phyloP scores from a whole-genome alignment of 495 filamentous ascomycete species.

The Letharia columbiana region DNA sequence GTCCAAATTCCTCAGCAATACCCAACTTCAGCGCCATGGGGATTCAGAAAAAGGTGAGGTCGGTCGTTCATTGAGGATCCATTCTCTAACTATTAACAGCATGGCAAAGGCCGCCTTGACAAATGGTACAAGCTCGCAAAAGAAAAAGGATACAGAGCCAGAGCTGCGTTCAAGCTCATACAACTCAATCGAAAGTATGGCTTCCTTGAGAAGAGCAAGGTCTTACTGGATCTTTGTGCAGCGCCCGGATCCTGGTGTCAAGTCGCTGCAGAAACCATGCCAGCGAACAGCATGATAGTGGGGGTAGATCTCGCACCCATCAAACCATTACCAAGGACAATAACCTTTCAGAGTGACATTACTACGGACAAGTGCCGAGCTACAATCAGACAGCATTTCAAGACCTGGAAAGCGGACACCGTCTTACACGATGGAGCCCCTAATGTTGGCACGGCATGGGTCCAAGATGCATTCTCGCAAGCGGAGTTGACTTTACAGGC shows the following conservation, averaged over 20 bases:
- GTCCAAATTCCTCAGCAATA: neutral
- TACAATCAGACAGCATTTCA: slow-evolving; percentile 83
- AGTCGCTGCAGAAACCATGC: slow-evolving; percentile 94
- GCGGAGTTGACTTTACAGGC: slow-evolving; percentile 89
- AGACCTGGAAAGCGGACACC: slow-evolving; percentile 94
- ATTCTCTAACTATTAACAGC: slow-evolving; percentile 35
- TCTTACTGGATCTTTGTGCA: slow-evolving; percentile 92
- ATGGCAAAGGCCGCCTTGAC: slow-evolving; percentile 97
- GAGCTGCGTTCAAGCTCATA: slow-evolving; percentile 96
- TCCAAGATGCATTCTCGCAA: slow-evolving; percentile 97
- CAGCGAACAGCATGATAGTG: slow-evolving; percentile 77
- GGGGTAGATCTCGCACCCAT: slow-evolving; percentile 94
- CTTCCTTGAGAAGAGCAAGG: slow-evolving; percentile 93
- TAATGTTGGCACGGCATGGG: slow-evolving; percentile 96
- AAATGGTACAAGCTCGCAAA: slow-evolving; percentile 97
- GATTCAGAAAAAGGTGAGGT: slow-evolving; percentile 82
- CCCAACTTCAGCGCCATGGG: slow-evolving; percentile 51
- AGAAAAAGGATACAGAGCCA: slow-evolving; percentile 94
- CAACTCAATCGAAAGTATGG: slow-evolving; percentile 99
- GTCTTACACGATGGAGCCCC: slow-evolving; percentile 98
- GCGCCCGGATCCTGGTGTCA: slow-evolving; percentile 99
- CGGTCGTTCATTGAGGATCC: slow-evolving; percentile 17
- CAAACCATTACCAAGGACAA: slow-evolving; percentile 86
- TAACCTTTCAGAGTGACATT: slow-evolving; percentile 96
- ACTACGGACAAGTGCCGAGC: slow-evolving; percentile 93